Evolutionary conservation across 371 early-diverging fungal species (phyloP).

Genomic region (Haplosporangium sp.): DNA sequence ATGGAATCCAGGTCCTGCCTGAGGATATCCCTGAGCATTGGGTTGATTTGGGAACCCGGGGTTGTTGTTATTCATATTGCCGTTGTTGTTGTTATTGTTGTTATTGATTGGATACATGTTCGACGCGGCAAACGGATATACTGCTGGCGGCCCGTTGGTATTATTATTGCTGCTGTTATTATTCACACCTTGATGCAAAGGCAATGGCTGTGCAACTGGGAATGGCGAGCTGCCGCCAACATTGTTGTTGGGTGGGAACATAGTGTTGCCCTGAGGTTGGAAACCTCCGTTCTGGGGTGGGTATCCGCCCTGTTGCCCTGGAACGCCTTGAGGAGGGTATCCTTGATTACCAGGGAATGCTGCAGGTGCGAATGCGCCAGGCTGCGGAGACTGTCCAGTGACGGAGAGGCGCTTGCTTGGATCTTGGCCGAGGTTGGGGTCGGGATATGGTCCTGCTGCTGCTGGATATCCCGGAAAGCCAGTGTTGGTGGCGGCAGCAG

Average conservation of each 20-base stretch:
- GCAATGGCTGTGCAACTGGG: conserved; percentile 28
- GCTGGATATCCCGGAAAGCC: conserved; percentile 35
- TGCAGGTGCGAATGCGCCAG: conserved; percentile 32
- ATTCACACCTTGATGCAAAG: conserved; percentile 8
- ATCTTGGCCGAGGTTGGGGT: conserved; percentile 24
- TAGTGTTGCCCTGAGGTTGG: conserved; percentile 18
- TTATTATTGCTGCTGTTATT: too few relatives aligned
- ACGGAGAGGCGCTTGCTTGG: conserved; percentile 40
- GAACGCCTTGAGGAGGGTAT: conserved; percentile 21
- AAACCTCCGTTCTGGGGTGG: conserved; percentile 17
- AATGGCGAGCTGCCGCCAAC: conserved; percentile 17
- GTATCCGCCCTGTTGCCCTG: conserved; percentile 6
- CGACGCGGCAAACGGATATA: conserved; percentile 29
- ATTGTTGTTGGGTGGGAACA: conserved; percentile 5
- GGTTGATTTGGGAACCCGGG: conserved; percentile 5
- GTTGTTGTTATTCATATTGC: conserved; percentile 16
- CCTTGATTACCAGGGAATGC: conserved; percentile 11
- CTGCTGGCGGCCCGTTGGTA: conserved; percentile 30
- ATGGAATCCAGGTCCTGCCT: conserved; percentile 18
- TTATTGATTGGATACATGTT: conserved; percentile 20
- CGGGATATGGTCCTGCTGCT: conserved; percentile 13
- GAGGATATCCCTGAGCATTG: not conserved
- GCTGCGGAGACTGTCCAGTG: conserved; percentile 27
- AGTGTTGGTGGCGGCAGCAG: not conserved
- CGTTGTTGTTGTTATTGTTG: conserved; percentile 22